Percentiles rank a stretch among this genome's conserved stretches.
phyloP scores from a whole-genome alignment of 208 protist species.

The Baffinella frigidus region DNA sequence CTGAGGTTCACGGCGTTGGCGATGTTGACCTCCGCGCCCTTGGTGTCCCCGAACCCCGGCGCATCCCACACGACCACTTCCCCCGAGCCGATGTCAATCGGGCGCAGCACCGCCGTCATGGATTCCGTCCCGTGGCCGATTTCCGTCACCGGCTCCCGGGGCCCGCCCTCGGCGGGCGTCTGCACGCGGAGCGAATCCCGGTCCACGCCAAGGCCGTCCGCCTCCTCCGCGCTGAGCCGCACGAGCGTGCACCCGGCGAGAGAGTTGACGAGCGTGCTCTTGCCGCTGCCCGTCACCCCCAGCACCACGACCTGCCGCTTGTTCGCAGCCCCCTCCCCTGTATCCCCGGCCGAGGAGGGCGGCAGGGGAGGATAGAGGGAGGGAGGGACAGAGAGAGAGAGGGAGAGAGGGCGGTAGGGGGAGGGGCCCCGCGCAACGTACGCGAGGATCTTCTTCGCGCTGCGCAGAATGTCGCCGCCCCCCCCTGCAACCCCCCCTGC shows the following conservation, averaged over 20 bases:
- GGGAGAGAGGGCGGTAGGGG: no score
- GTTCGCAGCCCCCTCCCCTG: background rate
- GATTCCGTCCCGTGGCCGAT: background rate
- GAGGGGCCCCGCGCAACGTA: no score
- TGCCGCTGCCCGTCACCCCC: conserved; percentile 22
- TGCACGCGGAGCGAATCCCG: background rate
- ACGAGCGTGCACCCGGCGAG: background rate
- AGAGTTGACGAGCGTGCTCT: conserved; percentile 2
- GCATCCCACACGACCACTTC: conserved; percentile 26
- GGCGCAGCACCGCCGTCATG: background rate
- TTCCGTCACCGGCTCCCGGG: background rate
- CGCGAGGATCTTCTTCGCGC: no score
- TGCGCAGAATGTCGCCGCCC: no score
- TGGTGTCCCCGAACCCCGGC: conserved; percentile 21
- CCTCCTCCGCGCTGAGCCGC: background rate
- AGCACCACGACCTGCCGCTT: conserved; percentile 10
- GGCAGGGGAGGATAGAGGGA: no score
- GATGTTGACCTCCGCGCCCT: conserved; percentile 37
- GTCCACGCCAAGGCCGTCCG: background rate
- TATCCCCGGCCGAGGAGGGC: no score
- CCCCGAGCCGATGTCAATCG: background rate
- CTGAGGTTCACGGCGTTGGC: conserved; percentile 36
- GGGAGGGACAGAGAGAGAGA: no score
- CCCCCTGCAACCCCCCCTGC: no score
- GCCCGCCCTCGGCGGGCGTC: background rate